A percentile compares a stretch with the other conserved stretches of the same genome.
These are phyloP conservation scores for Sporothrix brunneoviolacea DNA, from an alignment of 2,329 filamentous ascomycete genomes.

Conservation along the genomic window DNA sequence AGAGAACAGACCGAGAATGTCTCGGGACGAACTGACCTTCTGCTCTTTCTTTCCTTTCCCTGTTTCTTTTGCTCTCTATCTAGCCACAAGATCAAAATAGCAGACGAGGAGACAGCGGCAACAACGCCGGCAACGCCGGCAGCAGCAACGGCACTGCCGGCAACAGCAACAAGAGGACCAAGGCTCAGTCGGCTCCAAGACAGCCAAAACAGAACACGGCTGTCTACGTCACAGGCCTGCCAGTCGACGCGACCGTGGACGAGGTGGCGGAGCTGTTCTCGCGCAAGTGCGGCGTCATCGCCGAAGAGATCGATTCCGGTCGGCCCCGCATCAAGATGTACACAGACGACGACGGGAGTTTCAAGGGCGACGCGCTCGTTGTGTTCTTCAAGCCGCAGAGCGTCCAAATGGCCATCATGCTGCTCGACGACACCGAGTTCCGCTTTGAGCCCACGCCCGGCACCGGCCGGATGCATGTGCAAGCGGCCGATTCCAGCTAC, in stretches of 20 bases:
- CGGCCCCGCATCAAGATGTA: constrained; percentile 91
- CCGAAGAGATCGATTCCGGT: constrained; percentile 86
- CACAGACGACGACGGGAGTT: constrained; percentile 68
- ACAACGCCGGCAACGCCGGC: background rate
- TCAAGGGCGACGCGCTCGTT: constrained; percentile 89
- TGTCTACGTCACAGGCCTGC: constrained; percentile 85
- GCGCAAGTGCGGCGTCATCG: constrained; percentile 79
- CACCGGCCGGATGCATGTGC: constrained; percentile 63
- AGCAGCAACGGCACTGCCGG: background rate
- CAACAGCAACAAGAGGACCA: constrained; percentile 15
- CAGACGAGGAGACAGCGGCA: constrained; percentile 1
- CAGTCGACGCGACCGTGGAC: constrained; percentile 66
- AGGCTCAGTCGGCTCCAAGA: constrained; percentile 32
- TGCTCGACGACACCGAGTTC: constrained; percentile 78
- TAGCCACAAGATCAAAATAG: constrained; percentile 7
- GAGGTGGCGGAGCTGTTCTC: constrained; percentile 83
- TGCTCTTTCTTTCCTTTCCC: constrained; percentile 12
- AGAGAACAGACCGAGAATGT: constrained; percentile 11
- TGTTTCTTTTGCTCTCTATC: background rate
- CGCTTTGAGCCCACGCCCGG: constrained; percentile 46
- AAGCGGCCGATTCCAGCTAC: constrained; percentile 81
- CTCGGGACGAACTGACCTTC: constrained; percentile 13
- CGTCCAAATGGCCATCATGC: constrained; percentile 75
- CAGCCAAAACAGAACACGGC: constrained; percentile 70
- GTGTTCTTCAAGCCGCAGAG: constrained; percentile 94